A percentile compares a stretch with the other conserved stretches of the same genome.
These are phyloP conservation scores for Lachnellula cervina DNA, from an alignment of 2,329 filamentous ascomycete species.

Conservation along the genomic window DNA sequence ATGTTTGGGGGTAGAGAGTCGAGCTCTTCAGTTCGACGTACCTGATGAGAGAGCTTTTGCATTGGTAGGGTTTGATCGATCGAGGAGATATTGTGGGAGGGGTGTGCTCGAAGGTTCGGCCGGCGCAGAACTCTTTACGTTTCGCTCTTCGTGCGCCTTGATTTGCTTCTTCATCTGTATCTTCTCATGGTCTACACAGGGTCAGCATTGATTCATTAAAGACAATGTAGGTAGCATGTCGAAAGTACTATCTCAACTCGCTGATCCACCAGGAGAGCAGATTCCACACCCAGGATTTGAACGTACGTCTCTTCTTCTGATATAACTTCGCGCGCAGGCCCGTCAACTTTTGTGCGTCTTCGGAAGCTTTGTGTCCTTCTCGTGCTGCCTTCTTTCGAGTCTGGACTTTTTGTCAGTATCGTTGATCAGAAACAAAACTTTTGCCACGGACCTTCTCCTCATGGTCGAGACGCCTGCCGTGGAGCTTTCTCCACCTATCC, in stretches of 20 bases:
- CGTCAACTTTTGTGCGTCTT: constrained; percentile 88
- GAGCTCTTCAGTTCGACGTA: constrained; percentile 44
- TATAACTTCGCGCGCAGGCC: constrained; percentile 90
- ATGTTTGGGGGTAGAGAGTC: background rate
- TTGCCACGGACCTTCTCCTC: constrained; percentile 80
- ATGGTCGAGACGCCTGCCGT: constrained; percentile 45
- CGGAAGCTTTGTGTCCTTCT: constrained; percentile 80
- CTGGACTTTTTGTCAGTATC: constrained; percentile 50
- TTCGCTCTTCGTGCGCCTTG: constrained; percentile 91
- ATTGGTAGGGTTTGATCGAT: constrained; percentile 57
- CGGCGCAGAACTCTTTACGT: constrained; percentile 79
- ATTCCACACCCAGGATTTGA: no score
- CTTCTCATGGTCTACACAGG: constrained; percentile 73
- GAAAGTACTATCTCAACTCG: no score
- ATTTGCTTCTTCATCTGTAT: constrained; percentile 96
- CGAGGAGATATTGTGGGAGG: constrained; percentile 87
- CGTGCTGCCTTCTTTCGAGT: constrained; percentile 80
- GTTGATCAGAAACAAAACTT: background rate
- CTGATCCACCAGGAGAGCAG: no score
- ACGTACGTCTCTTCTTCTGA: constrained; percentile 67
- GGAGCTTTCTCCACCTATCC: constrained; percentile 70
- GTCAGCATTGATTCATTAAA: no score
- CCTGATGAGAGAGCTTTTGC: constrained; percentile 65
- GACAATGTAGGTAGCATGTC: no score
- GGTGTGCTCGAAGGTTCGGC: constrained; percentile 76